A percentile compares a stretch with the other conserved stretches of the same genome.
phyloP scores from a whole-genome alignment of 805 yeast species.

The Cyberlindnera misumaiensis region DNA sequence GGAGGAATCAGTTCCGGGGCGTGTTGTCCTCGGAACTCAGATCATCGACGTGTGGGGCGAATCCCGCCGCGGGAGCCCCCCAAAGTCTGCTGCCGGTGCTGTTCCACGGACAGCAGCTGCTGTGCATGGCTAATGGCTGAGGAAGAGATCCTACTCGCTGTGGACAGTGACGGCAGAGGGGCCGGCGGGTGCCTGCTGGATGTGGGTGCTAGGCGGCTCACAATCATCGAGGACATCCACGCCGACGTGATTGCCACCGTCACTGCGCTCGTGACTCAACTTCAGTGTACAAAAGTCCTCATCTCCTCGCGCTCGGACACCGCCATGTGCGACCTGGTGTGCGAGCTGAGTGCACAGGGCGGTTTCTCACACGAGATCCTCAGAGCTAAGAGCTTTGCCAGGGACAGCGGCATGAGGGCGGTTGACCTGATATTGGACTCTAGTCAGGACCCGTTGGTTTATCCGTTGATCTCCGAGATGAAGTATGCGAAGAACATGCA shows the following conservation, averaged over 20 bases:
- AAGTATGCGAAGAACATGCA: conserved; percentile 2
- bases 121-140: not conserved
- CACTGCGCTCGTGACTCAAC: conserved; percentile 1
- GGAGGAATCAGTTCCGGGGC: too few species aligned
- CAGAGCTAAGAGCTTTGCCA: conserved; percentile 5
- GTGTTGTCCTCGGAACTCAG: not conserved
- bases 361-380: conserved; percentile 6
- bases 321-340: conserved; percentile 1
- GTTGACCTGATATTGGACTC: conserved; percentile 4
- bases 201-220: conserved; percentile 3
- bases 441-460: not conserved
- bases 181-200: conserved; percentile 8
- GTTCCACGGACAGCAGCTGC: not conserved
- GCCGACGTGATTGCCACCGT: conserved; percentile 1
- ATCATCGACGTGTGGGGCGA: too few species aligned
- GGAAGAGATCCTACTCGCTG: not conserved
- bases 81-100: not conserved
- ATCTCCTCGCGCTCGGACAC: conserved; percentile 4
- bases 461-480: conserved; percentile 4
- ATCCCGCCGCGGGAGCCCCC: too few species aligned
- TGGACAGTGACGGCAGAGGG: conserved; percentile 9
- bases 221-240: conserved; percentile 3
- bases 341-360: conserved; percentile 1
- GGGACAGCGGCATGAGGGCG: not conserved
- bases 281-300: conserved; percentile 5